phyloP scores from a whole-genome alignment of 306 rosid genomes.

The Medicago arabica region DNA sequence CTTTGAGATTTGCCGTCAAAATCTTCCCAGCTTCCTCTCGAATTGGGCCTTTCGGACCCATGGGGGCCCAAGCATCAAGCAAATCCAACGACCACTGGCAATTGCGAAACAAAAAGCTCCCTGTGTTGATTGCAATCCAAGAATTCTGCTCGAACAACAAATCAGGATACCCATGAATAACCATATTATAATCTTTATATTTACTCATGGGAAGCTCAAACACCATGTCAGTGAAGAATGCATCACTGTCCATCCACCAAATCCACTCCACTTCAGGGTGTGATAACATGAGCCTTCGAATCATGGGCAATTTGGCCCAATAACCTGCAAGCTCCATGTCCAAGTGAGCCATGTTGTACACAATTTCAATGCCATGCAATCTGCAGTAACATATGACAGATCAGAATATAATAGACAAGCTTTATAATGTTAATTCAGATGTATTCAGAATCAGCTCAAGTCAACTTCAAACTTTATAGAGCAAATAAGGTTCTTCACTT shows the following conservation, averaged over 20 bases:
- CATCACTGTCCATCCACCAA: conserved; percentile 99
- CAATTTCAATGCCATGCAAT: conserved; percentile 92
- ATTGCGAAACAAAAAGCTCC: conserved; percentile 84
- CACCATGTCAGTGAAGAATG: conserved; percentile 90
- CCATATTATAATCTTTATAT: conserved; percentile 73
- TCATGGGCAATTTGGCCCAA: conserved; percentile 96
- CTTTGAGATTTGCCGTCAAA: conserved; percentile 87
- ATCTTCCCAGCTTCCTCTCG: conserved; percentile 91
- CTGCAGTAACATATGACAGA: conserved; percentile 57
- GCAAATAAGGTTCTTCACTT: too few relatives aligned
- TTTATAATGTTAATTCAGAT: neutral
- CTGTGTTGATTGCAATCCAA: conserved; percentile 94
- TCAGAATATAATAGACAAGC: neutral
- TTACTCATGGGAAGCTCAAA: conserved; percentile 77
- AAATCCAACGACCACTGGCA: conserved; percentile 97
- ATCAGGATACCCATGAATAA: conserved; percentile 96
- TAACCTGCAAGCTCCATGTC: conserved; percentile 96
- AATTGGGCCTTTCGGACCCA: conserved; percentile 90
- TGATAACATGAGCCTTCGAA: conserved; percentile 82
- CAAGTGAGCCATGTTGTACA: conserved; percentile 93
- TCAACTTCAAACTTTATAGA: neutral
- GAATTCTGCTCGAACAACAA: conserved; percentile 91
- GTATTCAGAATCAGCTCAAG: neutral
- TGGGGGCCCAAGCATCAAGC: conserved; percentile 98
- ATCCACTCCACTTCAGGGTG: conserved; percentile 99